A percentile compares a stretch with the other conserved stretches of the same genome.
Conservation (phyloP, 306 rosid genomes). For the Gastrolobium villosum region DNA sequence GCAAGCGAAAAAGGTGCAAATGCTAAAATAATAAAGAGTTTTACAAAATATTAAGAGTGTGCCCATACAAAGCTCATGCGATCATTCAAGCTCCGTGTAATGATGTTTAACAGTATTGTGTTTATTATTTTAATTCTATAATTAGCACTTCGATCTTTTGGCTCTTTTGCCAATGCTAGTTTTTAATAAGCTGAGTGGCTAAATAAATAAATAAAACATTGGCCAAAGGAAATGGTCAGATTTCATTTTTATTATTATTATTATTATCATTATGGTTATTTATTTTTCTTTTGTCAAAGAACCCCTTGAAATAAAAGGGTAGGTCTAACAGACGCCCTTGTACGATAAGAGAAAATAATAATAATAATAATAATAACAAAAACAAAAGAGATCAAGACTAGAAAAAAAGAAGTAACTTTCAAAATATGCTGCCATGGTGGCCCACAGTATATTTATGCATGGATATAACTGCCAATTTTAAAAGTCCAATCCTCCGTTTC, state of each 20-base stretch:
- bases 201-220: not conserved
- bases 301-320: not conserved
- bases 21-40: not conserved
- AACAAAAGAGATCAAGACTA: too few relatives aligned
- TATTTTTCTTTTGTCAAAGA: not conserved
- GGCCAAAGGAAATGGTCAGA: not conserved
- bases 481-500: slow-evolving; percentile 49
- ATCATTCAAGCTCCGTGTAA: not conserved
- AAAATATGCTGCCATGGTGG: slow-evolving; percentile 53
- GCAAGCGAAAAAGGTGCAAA: not conserved
- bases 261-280: not conserved
- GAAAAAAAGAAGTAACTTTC: slow-evolving; percentile 31
- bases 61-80: not conserved
- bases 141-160: slow-evolving; percentile 10
- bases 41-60: not conserved
- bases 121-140: slow-evolving; percentile 16
- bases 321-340: slow-evolving; percentile 1
- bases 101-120: not conserved
- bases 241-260: not conserved
- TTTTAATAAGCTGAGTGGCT: not conserved
- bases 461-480: slow-evolving; percentile 51
- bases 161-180: not conserved
- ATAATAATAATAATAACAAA: not conserved
- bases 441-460: slow-evolving; percentile 57
- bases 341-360: not conserved